Conservation (phyloP, 1,139 yeast species). For the Candida sojae region DNA sequence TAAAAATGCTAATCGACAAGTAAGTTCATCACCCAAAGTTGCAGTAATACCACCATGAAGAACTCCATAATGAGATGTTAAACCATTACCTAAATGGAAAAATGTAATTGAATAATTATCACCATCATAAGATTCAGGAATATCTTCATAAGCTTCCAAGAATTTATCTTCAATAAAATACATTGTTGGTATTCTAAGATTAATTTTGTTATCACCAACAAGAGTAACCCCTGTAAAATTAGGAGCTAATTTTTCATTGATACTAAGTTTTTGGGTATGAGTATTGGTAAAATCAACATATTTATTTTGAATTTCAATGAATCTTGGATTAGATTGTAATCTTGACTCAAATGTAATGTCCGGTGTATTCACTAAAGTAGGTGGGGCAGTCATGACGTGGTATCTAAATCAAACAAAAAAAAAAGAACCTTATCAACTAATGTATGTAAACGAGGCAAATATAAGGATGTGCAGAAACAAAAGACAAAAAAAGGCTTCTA, state of each 20-base stretch:
- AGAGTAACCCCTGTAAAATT: slow-evolving; percentile 41
- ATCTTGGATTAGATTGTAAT: slow-evolving; percentile 3
- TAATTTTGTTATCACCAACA: slow-evolving; percentile 36
- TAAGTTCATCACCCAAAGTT: slow-evolving; percentile 53
- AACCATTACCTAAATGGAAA: slow-evolving; percentile 45
- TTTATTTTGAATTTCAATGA: slow-evolving; percentile 1
- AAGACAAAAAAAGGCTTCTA: too few species aligned
- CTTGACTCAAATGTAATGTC: slow-evolving; percentile 5
- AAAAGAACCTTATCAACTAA: background rate
- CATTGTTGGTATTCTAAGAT: slow-evolving; percentile 36
- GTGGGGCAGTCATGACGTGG: background rate
- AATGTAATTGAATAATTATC: slow-evolving; percentile 35
- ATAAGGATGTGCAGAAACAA: too few species aligned
- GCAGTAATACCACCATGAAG: slow-evolving; percentile 62
- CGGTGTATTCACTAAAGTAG: background rate
- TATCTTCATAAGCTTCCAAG: slow-evolving; percentile 19
- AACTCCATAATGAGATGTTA: slow-evolving; percentile 52
- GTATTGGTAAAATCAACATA: slow-evolving; percentile 10
- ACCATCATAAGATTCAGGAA: slow-evolving; percentile 15
- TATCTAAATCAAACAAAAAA: background rate
- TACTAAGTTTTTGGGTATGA: slow-evolving; percentile 6
- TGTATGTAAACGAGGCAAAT: too few species aligned
- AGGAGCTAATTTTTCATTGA: slow-evolving; percentile 21
- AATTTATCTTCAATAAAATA: slow-evolving; percentile 37
- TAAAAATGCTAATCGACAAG: slow-evolving; percentile 54